These are phyloP conservation scores for Erysimum pusillum DNA, from an alignment of 441 rosid genomes.

Conservation along the genomic window DNA sequence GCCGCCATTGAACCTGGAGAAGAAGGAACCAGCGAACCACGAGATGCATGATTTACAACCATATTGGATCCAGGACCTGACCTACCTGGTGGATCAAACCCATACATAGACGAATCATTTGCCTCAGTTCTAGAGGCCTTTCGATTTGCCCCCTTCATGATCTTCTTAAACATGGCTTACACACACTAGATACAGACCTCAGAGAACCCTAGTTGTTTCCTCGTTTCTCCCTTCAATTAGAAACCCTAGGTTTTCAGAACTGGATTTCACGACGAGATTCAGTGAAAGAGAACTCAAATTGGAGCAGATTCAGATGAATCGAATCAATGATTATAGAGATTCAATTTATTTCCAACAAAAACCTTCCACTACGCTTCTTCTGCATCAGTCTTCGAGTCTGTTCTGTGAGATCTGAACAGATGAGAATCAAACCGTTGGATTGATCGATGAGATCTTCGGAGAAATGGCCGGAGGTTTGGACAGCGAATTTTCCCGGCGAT, in stretches of 20 bases:
- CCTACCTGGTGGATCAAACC: constrained; percentile 51
- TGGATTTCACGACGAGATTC: constrained; percentile 28
- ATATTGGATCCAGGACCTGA: constrained; percentile 60
- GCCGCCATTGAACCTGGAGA: constrained; percentile 39
- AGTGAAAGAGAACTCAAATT: constrained; percentile 28
- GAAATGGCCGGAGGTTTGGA: constrained; percentile 47
- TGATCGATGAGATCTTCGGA: constrained; percentile 33
- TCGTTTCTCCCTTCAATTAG: not conserved
- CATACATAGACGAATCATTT: constrained; percentile 53
- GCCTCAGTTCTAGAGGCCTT: constrained; percentile 79
- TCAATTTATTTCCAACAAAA: constrained; percentile 19
- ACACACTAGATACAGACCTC: constrained; percentile 46
- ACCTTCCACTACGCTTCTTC: constrained; percentile 23
- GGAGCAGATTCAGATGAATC: constrained; percentile 25
- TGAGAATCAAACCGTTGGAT: constrained; percentile 32
- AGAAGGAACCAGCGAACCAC: constrained; percentile 46
- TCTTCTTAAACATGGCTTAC: constrained; percentile 80
- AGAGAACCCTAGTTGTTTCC: constrained; percentile 23
- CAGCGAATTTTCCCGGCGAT: constrained; percentile 44
- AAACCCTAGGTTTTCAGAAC: constrained; percentile 35
- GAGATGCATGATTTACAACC: constrained; percentile 76
- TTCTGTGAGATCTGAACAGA: constrained; percentile 21
- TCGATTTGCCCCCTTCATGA: constrained; percentile 74
- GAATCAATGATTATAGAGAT: not conserved
- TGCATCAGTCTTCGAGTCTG: not conserved